Conservation (phyloP, 1,284 basidiomycete genomes). For the Irpex sp. region DNA sequence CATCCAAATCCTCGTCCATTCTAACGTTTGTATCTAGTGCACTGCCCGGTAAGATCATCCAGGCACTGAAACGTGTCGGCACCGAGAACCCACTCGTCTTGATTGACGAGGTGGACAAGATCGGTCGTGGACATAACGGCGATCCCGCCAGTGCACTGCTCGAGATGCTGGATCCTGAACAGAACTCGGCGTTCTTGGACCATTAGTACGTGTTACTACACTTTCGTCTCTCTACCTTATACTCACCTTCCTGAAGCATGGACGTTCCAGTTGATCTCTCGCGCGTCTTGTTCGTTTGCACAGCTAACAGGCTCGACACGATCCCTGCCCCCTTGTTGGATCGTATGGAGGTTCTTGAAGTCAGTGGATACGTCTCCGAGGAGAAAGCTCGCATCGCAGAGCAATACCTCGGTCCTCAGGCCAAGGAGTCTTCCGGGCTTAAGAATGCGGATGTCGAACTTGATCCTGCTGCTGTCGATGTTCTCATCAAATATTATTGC, state of each 20-base stretch:
- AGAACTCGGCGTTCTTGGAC: constrained; percentile 94
- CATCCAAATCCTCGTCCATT: constrained; percentile 4
- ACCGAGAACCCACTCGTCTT: constrained; percentile 96
- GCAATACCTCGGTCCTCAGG: constrained; percentile 90
- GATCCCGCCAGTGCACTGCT: constrained; percentile 92
- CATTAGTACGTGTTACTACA: constrained; percentile 66
- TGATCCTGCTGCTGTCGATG: constrained; percentile 77
- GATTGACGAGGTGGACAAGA: constrained; percentile 99
- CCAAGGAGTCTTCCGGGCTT: constrained; percentile 87
- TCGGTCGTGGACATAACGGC: constrained; percentile 92
- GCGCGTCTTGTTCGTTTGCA: constrained; percentile 96
- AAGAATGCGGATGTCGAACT: constrained; percentile 79
- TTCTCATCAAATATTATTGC: constrained; percentile 94
- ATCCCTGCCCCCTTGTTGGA: constrained; percentile 96
- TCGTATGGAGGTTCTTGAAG: constrained; percentile 97
- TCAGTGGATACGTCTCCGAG: constrained; percentile 94
- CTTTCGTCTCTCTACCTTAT: background rate
- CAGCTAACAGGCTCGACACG: constrained; percentile 88
- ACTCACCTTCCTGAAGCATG: constrained; percentile 50
- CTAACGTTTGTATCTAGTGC: constrained; percentile 44
- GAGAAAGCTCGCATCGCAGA: constrained; percentile 94
- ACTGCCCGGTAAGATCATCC: constrained; percentile 96
- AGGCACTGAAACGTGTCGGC: constrained; percentile 93
- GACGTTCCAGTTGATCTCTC: constrained; percentile 97
- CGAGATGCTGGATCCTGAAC: constrained; percentile 98